Evolutionary conservation across 768 basidiomycete genomes (phyloP), one percentile per base, ranked within the genome.

Genomic region (Tricholomella constricta): DNA sequence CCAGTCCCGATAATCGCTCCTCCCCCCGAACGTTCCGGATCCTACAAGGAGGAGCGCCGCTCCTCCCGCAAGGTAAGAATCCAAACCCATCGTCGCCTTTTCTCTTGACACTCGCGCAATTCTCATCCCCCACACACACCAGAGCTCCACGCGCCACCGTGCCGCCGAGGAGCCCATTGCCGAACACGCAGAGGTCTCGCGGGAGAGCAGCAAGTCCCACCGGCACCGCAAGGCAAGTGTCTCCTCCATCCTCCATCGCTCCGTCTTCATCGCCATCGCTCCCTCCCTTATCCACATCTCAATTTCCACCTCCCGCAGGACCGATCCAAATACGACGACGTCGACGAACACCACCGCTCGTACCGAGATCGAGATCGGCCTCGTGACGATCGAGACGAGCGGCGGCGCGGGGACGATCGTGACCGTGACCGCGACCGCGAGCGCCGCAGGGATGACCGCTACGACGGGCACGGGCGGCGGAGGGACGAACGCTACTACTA

Each of bases 61-160:
- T n/a, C 52, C 1, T 55, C 53, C 3, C 52, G 54, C 1, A 59
- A 59, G 41, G 61, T 62, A 48, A 12, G 49, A 36, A 4, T 41
- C 17, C 1, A 14, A 2, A 8, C n/a, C 12, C 12, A 27, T 17
- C 27, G 5, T 19, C 15, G 14, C 31, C 20, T 2, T 17, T 35
- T n/a, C 8, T 44, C 20, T 38, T 27, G 6, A 19, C 31, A n/a
- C n/a, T n/a, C n/a, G n/a, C n/a, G n/a, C n/a, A n/a, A n/a, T n/a
- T n/a, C n/a, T n/a, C n/a, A n/a, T n/a, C n/a, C n/a, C n/a, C n/a
- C n/a, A n/a, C n/a, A 14, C 8, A 12, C 40, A 12, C 6, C 29
- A 58, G 57, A 34, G 22, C 42, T 55, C 57, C 11, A 52, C 35
- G 6, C 53, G 41, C 37, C 56, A 51, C 17, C 48, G 10, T n/a